Conservation (phyloP, 1,284 basidiomycete species). For the Cutaneotrichosporon mucoides region DNA sequence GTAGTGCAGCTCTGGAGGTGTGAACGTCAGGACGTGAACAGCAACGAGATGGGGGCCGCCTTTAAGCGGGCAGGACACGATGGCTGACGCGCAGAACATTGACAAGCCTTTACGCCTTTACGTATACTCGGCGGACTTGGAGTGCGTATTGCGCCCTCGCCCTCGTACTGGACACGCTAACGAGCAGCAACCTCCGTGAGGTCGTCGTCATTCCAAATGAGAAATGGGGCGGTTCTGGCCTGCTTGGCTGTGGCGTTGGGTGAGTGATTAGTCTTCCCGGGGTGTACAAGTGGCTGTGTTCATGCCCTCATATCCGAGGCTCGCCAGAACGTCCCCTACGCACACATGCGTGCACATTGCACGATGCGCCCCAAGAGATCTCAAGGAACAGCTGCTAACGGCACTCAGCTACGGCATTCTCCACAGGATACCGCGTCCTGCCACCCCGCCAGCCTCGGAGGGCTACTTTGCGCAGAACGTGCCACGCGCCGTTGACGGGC, state of each 20-base stretch:
- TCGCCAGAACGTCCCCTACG: too few species aligned
- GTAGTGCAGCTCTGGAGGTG: not conserved
- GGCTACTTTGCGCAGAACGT: slow-evolving; percentile 21
- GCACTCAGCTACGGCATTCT: slow-evolving; percentile 61
- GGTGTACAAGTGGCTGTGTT: not conserved
- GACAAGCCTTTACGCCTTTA: slow-evolving; percentile 57
- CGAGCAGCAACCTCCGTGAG: slow-evolving; percentile 72
- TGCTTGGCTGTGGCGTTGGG: slow-evolving; percentile 92
- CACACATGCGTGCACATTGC: not conserved
- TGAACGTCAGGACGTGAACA: too few species aligned
- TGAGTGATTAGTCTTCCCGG: slow-evolving; percentile 38
- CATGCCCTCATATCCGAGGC: too few species aligned
- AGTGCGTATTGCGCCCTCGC: slow-evolving; percentile 58
- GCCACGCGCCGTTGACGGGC: slow-evolving; percentile 5
- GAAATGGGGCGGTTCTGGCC: slow-evolving; percentile 91
- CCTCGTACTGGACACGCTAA: not conserved
- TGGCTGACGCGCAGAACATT: slow-evolving; percentile 60
- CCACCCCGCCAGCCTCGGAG: slow-evolving; percentile 30
- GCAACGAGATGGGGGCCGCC: too few species aligned
- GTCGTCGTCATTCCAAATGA: slow-evolving; percentile 89
- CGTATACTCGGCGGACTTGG: slow-evolving; percentile 19
- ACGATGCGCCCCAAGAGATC: not conserved
- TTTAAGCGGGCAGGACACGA: too few species aligned
- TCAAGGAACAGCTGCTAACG: too few species aligned
- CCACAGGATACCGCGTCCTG: slow-evolving; percentile 72